Evolutionary conservation across 352 stramenopile species (phyloP), one percentile per base, ranked within the genome.

Genomic region (Phytophthora fragariaefolia): DNA sequence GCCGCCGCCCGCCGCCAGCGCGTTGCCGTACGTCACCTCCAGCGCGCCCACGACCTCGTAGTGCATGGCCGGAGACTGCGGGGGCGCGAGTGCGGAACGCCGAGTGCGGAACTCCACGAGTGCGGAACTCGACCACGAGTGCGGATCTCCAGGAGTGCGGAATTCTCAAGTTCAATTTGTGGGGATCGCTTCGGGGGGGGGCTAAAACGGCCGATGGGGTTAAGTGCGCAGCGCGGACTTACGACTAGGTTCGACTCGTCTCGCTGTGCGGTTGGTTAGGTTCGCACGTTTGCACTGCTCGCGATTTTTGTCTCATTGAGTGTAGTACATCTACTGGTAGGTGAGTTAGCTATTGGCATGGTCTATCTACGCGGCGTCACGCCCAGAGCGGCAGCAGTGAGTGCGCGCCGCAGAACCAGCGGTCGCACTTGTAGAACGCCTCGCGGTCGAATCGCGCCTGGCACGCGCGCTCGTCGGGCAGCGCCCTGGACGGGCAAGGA

Each of bases 11-110:
- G 70, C 85, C 15, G 85, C 89, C 18, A 96, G 83, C 58, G 89
- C 89, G 58, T 95, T 89, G 63, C 87, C 89, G 63, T 96, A 96
- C 51, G 89, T 96, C 54, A 96, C 83, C 66, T 96, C 89, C 5
- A 96, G 66, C 45, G 61, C 80, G 43, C 70, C 77, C 49, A 96
- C 80, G 65, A 79, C 88, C 73, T 92, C 86, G 56, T 73, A 85
- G 52, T 87, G 79, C 86, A 94, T 94, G 27, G 28, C 53, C n/a
- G 17, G n/a, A 22, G 23, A 9, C 17, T 54, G n/a, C n/a, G n/a
- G n/a, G n/a, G n/a, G n/a, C n/a, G 36, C 42, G 52, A 32, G 42
- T 69, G 62, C 46, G 62, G 61, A 60, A 52, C 54, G 34, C 18
- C 23, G 49, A 60, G 55, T 51, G 52, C n/a, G n/a, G n/a, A n/a